Percentiles rank a stretch among this genome's conserved stretches.
Evolutionary conservation across 768 basidiomycete species (phyloP).

Genomic region (Podaxis mareebaensis): DNA sequence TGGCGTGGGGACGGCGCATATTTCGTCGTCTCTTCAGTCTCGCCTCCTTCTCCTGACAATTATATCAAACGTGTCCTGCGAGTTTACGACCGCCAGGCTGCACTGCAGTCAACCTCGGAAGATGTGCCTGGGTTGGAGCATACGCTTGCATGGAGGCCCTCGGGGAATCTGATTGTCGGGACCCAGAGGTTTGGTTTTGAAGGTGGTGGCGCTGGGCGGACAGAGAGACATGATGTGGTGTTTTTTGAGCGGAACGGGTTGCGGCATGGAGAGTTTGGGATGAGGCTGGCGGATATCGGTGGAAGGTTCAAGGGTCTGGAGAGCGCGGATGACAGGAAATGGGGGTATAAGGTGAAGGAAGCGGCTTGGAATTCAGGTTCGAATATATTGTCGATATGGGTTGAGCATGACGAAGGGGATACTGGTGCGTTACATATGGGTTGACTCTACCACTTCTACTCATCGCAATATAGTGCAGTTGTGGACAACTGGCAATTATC

Average conservation of each 20-base stretch:
- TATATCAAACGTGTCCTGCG: slow-evolving; percentile 56
- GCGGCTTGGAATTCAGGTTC: slow-evolving; percentile 90
- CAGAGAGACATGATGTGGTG: slow-evolving; percentile 78
- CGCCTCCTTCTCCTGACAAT: slow-evolving; percentile 33
- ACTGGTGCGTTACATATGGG: slow-evolving; percentile 49
- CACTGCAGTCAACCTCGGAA: slow-evolving; percentile 84
- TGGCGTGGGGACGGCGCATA: slow-evolving; percentile 95
- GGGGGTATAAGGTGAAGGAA: slow-evolving; percentile 75
- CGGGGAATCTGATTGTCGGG: slow-evolving; percentile 80
- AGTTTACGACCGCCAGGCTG: slow-evolving; percentile 74
- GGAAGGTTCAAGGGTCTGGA: slow-evolving; percentile 35
- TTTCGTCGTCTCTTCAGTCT: slow-evolving; percentile 82
- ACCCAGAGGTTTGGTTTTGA: slow-evolving; percentile 83
- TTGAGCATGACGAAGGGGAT: slow-evolving; percentile 68
- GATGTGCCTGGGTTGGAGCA: slow-evolving; percentile 82
- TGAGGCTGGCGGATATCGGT: slow-evolving; percentile 40
- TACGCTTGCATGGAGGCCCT: slow-evolving; percentile 80
- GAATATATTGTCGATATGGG: slow-evolving; percentile 81
- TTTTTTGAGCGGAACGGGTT: slow-evolving; percentile 97
- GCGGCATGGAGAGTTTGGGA: slow-evolving; percentile 83
- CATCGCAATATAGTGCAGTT: slow-evolving; percentile 67
- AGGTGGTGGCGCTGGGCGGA: slow-evolving; percentile 65
- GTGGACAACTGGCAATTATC: slow-evolving; percentile 94
- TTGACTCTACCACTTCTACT: neutral
- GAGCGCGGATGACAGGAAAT: slow-evolving; percentile 37